Evolutionary conservation across 2,329 filamentous ascomycete species (phyloP), one percentile per base, ranked within the genome.

Genomic region (Colletotrichum tanaceti): DNA sequence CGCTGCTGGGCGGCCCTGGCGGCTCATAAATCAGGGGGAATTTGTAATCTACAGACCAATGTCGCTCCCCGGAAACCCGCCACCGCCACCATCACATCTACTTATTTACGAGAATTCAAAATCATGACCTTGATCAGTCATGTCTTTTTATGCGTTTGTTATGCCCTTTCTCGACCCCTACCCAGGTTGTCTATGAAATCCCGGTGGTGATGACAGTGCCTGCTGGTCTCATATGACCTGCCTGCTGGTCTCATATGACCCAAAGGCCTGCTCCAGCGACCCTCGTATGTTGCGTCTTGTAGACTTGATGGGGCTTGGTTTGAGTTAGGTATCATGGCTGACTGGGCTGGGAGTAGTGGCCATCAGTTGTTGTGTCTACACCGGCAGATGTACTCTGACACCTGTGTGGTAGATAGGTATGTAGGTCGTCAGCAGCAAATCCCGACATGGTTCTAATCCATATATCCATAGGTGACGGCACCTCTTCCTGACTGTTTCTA

Each of bases 1-100:
- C 94, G 72, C 86, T 98, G 72, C 85, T 98, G 72, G 96, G 96
- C 78, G 96, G 95, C 24, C 96, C 96, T 13, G 95, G 94, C 57
- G 92, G 91, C 75, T 91, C 91, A 75, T 94, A 84, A 75, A 73
- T 57, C 14, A 57, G 50, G 18, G 47, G 47, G 41, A 20, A n/a
- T 46, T 22, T 28, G 32, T 65, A 66, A 63, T 55, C 41, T 46
- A 65, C 44, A 52, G 43, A 20, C 28, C 57, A 61, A 39, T 52
- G 52, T 46, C 46, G 18, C 44, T 41, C 60, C 50, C 43, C 32
- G 16, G 65, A 65, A 68, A 55, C 43, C 62, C 28, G 24, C 38
- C 46, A n/a, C 38, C 14, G 35, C 41, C 58, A 63, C 62, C 47
- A 50, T 22, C 52, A 41, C 41, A 38, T 53, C 32, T 53, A 38